These are phyloP conservation scores for Marsdenia floribunda DNA, from an alignment of 257 asterid genomes.

Conservation along the genomic window DNA sequence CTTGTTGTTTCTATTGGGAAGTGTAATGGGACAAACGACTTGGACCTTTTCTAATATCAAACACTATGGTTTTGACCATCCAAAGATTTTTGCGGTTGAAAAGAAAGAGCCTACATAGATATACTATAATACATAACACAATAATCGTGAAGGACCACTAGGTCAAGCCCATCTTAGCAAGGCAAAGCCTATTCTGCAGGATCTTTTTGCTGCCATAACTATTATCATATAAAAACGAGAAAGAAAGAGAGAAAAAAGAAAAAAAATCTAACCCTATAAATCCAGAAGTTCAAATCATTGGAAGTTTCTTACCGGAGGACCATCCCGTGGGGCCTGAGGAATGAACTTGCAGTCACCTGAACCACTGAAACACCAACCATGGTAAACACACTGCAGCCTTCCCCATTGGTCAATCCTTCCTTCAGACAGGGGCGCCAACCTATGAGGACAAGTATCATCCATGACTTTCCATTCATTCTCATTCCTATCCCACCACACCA, in stretches of 20 bases:
- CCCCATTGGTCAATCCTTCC: conserved; percentile 97
- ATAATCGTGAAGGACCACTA: not conserved
- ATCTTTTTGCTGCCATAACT: not conserved
- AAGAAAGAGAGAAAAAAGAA: not conserved
- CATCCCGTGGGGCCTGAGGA: conserved; percentile 85
- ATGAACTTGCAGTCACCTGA: conserved; percentile 80
- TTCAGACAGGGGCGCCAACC: conserved; percentile 78
- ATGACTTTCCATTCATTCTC: conserved; percentile 78
- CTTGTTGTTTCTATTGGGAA: not conserved
- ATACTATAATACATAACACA: not conserved
- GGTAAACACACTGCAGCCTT: conserved; percentile 86
- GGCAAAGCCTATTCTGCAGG: too few relatives aligned
- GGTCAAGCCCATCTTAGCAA: not conserved
- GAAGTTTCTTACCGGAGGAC: conserved; percentile 55
- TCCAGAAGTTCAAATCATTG: not conserved
- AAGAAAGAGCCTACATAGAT: not conserved
- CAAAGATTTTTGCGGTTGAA: not conserved
- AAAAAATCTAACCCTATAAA: not conserved
- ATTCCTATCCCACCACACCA: conserved; percentile 78
- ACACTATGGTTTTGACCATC: not conserved
- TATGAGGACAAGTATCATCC: conserved; percentile 82
- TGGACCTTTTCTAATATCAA: not conserved
- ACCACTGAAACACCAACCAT: conserved; percentile 86
- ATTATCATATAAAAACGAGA: not conserved
- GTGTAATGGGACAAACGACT: not conserved